These are phyloP conservation scores for Thelonectria olida DNA, from an alignment of 2,329 filamentous ascomycete genomes.

Conservation along the genomic window DNA sequence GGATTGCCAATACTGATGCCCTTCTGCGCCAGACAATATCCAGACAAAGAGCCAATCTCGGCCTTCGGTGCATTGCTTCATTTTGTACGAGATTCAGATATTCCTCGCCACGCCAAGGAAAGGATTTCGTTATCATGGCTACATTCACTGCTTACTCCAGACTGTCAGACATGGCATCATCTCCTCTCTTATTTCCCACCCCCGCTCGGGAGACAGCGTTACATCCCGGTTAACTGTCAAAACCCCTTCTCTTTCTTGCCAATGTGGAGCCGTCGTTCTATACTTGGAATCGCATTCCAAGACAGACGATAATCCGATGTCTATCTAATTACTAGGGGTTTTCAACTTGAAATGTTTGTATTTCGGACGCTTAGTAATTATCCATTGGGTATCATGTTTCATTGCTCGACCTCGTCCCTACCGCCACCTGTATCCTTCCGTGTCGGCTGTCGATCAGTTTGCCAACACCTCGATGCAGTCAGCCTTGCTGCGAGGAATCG, in stretches of 20 bases:
- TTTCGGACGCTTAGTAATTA: neutral
- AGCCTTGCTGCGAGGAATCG: neutral
- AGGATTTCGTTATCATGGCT: neutral
- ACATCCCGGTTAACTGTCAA: conserved; percentile 17
- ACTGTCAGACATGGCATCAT: neutral
- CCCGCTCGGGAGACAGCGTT: conserved; percentile 2
- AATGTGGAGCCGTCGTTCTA: conserved; percentile 12
- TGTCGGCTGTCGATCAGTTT: neutral
- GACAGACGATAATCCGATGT: neutral
- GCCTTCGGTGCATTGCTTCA: neutral
- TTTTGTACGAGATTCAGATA: neutral
- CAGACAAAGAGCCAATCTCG: neutral
- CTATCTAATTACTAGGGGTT: neutral
- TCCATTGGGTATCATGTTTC: neutral
- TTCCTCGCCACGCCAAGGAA: neutral
- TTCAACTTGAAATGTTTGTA: neutral
- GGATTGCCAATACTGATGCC: neutral
- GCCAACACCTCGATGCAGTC: conserved; percentile 4
- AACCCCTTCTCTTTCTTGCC: neutral
- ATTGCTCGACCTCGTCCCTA: neutral
- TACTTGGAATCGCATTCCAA: conserved; percentile 7
- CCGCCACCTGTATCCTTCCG: neutral
- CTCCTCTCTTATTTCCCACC: neutral
- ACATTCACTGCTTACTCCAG: neutral
- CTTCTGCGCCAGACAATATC: neutral